These are phyloP conservation scores for Sporothrix dimorphospora DNA, from an alignment of 2,329 filamentous ascomycete species.

Conservation along the genomic window DNA sequence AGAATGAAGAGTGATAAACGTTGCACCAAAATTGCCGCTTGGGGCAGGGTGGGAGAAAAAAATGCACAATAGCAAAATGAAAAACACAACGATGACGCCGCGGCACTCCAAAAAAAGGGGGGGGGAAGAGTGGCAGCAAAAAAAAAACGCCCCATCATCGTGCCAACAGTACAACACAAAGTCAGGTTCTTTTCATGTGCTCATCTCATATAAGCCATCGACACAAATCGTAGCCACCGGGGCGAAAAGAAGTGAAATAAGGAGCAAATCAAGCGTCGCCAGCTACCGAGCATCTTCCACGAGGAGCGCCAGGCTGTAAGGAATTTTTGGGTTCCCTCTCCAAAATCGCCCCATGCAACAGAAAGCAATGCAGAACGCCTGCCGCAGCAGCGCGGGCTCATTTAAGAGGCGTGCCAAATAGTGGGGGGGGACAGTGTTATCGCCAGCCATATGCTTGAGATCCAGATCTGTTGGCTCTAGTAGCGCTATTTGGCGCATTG, in stretches of 20 bases:
- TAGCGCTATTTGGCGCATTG: background rate
- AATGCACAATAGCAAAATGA: slow-evolving; percentile 12
- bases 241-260: background rate
- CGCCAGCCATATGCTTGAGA: background rate
- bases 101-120: background rate
- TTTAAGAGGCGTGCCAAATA: background rate
- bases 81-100: slow-evolving; percentile 6
- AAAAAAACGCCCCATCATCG: background rate
- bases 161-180: slow-evolving; percentile 6
- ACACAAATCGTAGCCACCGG: slow-evolving; percentile 14
- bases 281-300: background rate
- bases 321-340: background rate
- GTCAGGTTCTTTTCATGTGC: background rate
- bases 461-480: background rate
- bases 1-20: background rate
- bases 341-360: background rate
- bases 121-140: background rate
- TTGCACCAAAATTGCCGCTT: background rate
- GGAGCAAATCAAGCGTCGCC: background rate
- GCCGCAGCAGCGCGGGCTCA: background rate
- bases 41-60: background rate
- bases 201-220: background rate
- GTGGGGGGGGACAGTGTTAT: background rate
- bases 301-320: background rate
- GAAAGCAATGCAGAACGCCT: background rate